Percentiles rank a stretch among this genome's conserved stretches.
Conservation (phyloP, 768 basidiomycete genomes). For the button mushroom (Agaricus bisporus) region DNA sequence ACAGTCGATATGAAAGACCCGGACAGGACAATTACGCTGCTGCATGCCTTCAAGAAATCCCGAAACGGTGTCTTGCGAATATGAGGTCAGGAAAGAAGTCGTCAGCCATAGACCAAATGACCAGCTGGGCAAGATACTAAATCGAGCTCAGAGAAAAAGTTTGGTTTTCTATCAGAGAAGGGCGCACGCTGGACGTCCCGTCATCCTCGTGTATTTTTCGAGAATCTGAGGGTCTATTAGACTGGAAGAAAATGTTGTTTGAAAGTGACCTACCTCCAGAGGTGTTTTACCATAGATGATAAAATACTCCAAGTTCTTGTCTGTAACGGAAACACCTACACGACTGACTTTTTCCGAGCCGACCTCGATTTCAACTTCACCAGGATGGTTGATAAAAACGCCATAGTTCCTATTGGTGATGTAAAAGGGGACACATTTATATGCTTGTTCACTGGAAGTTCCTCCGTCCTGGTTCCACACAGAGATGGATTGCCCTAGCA, state of each 20-base stretch:
- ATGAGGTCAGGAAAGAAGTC: constrained; percentile 70
- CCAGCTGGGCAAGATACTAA: constrained; percentile 63
- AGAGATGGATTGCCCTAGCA: constrained; percentile 47
- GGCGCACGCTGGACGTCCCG: constrained; percentile 53
- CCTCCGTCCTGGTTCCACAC: constrained; percentile 77
- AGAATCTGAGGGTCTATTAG: constrained; percentile 34
- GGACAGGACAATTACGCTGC: constrained; percentile 52
- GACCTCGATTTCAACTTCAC: constrained; percentile 72
- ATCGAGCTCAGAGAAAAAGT: constrained; percentile 18
- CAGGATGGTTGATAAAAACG: constrained; percentile 70
- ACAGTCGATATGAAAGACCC: constrained; percentile 73
- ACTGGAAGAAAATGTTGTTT: not conserved
- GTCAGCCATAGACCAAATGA: constrained; percentile 76
- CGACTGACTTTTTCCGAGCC: constrained; percentile 61
- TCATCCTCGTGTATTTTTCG: constrained; percentile 55
- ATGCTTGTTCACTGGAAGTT: constrained; percentile 62
- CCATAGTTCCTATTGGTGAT: constrained; percentile 69
- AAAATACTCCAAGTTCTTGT: constrained; percentile 61
- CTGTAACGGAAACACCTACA: constrained; percentile 59
- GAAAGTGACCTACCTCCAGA: constrained; percentile 40
- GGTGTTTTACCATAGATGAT: constrained; percentile 66
- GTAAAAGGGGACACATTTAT: constrained; percentile 66
- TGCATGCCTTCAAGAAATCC: constrained; percentile 69
- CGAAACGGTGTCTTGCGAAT: constrained; percentile 62
- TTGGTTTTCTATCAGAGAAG: not conserved